phyloP scores from a whole-genome alignment of 2,329 filamentous ascomycete genomes.

The Fusarium hostae region DNA sequence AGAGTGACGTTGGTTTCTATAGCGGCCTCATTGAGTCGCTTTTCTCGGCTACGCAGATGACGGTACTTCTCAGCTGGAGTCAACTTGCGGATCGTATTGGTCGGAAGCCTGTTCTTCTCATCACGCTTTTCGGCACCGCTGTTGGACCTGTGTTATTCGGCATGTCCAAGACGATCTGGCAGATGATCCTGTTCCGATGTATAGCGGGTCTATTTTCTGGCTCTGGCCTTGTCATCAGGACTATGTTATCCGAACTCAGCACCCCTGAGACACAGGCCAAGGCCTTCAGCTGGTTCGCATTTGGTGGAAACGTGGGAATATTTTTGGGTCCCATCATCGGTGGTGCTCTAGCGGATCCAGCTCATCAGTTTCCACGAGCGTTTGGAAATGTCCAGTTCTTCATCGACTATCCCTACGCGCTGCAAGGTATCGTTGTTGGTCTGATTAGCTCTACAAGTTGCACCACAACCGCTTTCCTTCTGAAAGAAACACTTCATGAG shows the following conservation, averaged over 20 bases:
- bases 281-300: constrained; percentile 81
- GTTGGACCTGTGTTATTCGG: constrained; percentile 74
- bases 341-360: constrained; percentile 75
- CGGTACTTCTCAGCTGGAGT: constrained; percentile 82
- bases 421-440: constrained; percentile 65
- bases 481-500: constrained; percentile 69
- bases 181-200: constrained; percentile 80
- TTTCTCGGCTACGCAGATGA: constrained; percentile 80
- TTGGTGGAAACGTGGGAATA: constrained; percentile 78
- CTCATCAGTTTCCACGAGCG: constrained; percentile 66
- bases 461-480: constrained; percentile 62
- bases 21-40: constrained; percentile 78
- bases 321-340: constrained; percentile 77
- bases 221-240: constrained; percentile 77
- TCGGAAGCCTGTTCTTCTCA: constrained; percentile 77
- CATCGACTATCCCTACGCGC: constrained; percentile 62
- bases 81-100: constrained; percentile 70
- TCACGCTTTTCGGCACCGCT: constrained; percentile 72
- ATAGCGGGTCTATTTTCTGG: constrained; percentile 79
- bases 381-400: constrained; percentile 62
- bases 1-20: constrained; percentile 82
- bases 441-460: constrained; percentile 67
- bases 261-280: constrained; percentile 76
- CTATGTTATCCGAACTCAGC: constrained; percentile 81
- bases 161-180: constrained; percentile 70